Base-by-base conservation (phyloP, 2,329 filamentous ascomycete species). In the Ophiostoma montium region DNA sequence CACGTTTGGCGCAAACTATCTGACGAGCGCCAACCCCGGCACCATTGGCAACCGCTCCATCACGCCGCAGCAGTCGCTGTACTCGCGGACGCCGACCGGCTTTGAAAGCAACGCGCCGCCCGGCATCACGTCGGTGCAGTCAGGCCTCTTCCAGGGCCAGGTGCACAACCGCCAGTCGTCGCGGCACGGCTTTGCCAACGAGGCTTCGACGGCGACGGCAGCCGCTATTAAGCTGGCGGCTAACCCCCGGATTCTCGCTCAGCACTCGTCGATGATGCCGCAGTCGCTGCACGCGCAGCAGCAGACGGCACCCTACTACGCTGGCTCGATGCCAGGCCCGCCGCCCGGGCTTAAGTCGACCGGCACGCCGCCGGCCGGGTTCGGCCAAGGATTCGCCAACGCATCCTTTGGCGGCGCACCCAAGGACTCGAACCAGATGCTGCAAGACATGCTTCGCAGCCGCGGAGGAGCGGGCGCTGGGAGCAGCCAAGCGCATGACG, bases 311-410 rank as follows among this genome's bases (percentile, higher is more conserved):
- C 84, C 86, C 54, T 92, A 87, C 62, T 95, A 92, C 63, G 78
- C 82, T 44, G 82, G 80, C 48, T 86, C 86, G 10, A 87, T 95
- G 60, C 87, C 94, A 59, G 90, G 89, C 3, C 92, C 94, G 27
- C 92, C 92, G 52, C 94, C 92, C 1, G 92, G 92, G 10, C 72
- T 98, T 27, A 98, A 98, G 68, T 94, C 90, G 19, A 89, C 89
- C 2, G 87, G 88, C 38, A 96, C 90, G 16, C 90, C 92, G 51
- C 90, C 92, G 15, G 88, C 86, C 58, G 92, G 95, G 77, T 96
- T 95, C 65, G 85, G 84, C 44, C 86, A 92, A 62, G 78, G 78
- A 10, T 95, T 95, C 62, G 85, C 85, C 41, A 82, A 76, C 54
- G 71, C 75, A 46, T 80, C 79, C 38, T 86, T 94, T 57, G 74